Conservation (phyloP, 23 red algal species). For the Rhodosorus marinus region DNA sequence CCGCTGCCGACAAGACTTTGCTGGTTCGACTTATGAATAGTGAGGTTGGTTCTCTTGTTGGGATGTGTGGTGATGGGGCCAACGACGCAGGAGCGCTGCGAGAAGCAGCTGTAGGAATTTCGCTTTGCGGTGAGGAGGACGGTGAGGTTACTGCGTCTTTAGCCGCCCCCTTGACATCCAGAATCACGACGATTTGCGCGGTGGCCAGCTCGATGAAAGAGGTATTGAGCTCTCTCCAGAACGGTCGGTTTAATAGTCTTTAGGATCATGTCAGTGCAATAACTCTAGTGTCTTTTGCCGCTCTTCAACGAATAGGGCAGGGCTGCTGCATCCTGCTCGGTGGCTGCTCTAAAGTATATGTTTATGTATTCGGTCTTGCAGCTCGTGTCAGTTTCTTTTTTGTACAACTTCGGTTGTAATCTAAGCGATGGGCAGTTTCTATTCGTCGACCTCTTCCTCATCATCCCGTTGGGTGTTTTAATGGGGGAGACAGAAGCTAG, state of each 20-base stretch:
- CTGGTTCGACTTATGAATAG: conserved; percentile 9
- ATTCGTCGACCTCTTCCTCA: conserved; percentile 15
- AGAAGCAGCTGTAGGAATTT: conserved; percentile 10
- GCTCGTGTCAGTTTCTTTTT: not conserved
- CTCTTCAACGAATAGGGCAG: too few relatives aligned
- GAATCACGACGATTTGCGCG: conserved; percentile 1
- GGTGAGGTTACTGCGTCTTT: conserved; percentile 13
- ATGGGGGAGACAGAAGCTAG: conserved; percentile 6
- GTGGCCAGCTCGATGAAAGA: too few relatives aligned
- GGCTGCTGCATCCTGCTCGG: conserved; percentile 10
- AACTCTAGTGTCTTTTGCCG: too few relatives aligned
- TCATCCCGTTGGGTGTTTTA: conserved; percentile 7
- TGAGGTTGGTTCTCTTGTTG: not conserved
- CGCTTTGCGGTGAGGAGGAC: conserved; percentile 7
- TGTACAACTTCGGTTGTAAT: conserved; percentile 2
- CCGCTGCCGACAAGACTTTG: conserved; percentile 15
- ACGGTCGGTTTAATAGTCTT: too few relatives aligned
- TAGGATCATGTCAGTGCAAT: too few relatives aligned
- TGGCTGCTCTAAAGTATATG: conserved; percentile 12
- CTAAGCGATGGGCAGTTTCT: conserved; percentile 14
- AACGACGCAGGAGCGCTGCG: conserved; percentile 18
- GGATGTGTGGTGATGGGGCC: conserved; percentile 23
- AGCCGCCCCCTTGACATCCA: conserved; percentile 8
- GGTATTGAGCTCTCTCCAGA: too few relatives aligned
- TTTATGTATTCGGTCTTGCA: conserved; percentile 15